Evolutionary conservation across 768 basidiomycete species (phyloP), one percentile per base, ranked within the genome.

Genomic region (Tylopilus plumbeoviolaceoides): DNA sequence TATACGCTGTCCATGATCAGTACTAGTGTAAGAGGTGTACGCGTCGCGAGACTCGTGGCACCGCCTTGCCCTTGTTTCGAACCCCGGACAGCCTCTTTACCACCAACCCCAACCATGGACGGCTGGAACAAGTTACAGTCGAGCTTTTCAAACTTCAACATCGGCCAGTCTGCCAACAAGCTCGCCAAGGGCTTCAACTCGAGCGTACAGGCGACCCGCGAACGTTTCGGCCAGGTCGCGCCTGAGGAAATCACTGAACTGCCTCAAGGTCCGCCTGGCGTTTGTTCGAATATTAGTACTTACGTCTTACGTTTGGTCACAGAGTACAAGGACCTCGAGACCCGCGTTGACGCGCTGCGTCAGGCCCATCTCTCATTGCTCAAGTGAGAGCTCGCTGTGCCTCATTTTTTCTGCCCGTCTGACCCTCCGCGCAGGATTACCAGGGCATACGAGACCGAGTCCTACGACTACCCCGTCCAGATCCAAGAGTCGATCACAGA

Each of bases 291-390:
- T 3, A 14, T 17, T 18, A 18, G 8, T 21, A 11, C 20, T 20
- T 21, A 7, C 20, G 20, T 20, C 39, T 40, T 20, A 40, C 20
- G 3, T 21, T 11, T 14, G 1, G 56, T 11, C 30, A n/a, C 75
- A 91, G 95, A 99, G 70, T 99, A 98, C 79, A 94, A 87, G 64
- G 91, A 95, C 66, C 84, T 99, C 59, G 97, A 99, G 72, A 78
- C 85, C 43, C 87, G 92, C 51, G 97, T 98, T 38, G 97, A 99
- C 71, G 92, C 91, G 28, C 82, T 99, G 48, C 82, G 84, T 59
- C 73, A 79, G 42, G 87, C 91, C 5, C 93, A 95, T 65, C 65
- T 87, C 48, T 65, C 79, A 4, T 56, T 98, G 46, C 78, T 95
- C 72, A 97, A 87, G 91, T 89, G 58, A 50, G 81, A 28, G n/a